Base-by-base conservation (phyloP, 1,139 yeast genomes). In the Yamadazyma triangularis region DNA sequence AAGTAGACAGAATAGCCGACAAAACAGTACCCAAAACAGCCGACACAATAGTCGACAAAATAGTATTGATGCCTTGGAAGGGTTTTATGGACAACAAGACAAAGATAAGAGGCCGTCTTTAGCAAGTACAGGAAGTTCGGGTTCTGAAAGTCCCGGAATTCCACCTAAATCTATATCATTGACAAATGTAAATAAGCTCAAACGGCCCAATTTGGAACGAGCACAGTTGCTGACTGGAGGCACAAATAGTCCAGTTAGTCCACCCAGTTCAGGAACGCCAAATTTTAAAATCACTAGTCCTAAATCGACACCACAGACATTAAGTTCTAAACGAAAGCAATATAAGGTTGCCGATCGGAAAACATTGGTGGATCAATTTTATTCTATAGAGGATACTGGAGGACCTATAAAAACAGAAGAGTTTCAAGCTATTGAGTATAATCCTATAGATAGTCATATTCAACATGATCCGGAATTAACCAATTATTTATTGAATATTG, bases 361-460 rank as follows among this genome's bases (percentile, higher is more conserved):
- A 35, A 45, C 69, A 25, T 45, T 66, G 34, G 72, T 64, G 35
- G 69, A 64, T 41, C 71, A 64, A 39, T 66, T 66, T 42, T 65
- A 60, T 44, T 22, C 42, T 4, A 35, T 33, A 3, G 28, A 39
- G 25, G 39, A 35, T 14, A n/a, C 26, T n/a, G n/a, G n/a, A n/a
- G 32, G 25, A n/a, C 25, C 31, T 12, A 25, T 32, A 4, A 32
- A 32, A 18, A 28, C 32, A 18, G 33, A 37, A 6, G 35, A 41
- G n/a, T 23, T 38, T 10, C 12, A 27, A 13, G 23, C 29, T 2
- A 24, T 43, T 6, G 19, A 20, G 15, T 39, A 32, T 22, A 22
- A 9, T 1, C 37, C 41, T 0, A n/a, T 41, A 1, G 47, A 44
- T 24, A 16, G 27, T 2, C 26, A 34, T 12, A 35, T 44, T 13